Evolutionary conservation across 2,329 filamentous ascomycete species (phyloP).

Genomic region (Phaeoacremonium minimum): DNA sequence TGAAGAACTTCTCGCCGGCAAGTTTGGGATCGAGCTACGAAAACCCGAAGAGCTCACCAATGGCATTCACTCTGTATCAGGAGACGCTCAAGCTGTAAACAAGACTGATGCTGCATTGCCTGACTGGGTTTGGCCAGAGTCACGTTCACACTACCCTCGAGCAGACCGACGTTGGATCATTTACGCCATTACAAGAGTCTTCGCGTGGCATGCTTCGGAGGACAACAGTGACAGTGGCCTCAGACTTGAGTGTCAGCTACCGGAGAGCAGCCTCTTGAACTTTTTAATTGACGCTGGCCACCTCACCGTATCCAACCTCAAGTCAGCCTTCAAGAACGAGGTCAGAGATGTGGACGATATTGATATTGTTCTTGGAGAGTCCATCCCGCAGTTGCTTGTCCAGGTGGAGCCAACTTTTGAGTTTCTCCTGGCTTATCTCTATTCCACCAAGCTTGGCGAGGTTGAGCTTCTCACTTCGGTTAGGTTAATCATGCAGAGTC

Average conservation of each 20-base stretch:
- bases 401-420: constrained; percentile 66
- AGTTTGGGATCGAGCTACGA: constrained; percentile 46
- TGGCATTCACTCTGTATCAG: neutral
- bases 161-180: constrained; percentile 64
- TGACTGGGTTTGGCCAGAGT: constrained; percentile 48
- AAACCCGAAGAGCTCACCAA: constrained; percentile 9
- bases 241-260: constrained; percentile 34
- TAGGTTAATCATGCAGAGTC: constrained; percentile 62
- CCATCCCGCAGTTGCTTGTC: constrained; percentile 58
- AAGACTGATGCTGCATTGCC: constrained; percentile 19
- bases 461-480: constrained; percentile 64
- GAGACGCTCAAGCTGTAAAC: constrained; percentile 2
- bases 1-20: constrained; percentile 43
- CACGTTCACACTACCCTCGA: constrained; percentile 40
- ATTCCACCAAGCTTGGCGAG: constrained; percentile 60
- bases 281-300: constrained; percentile 59
- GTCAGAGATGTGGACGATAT: constrained; percentile 35
- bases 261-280: constrained; percentile 50
- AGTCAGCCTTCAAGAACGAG: constrained; percentile 50
- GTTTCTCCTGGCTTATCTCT: constrained; percentile 61
- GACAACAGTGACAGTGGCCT: constrained; percentile 35
- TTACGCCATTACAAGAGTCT: constrained; percentile 58
- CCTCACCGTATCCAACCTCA: constrained; percentile 54
- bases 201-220: constrained; percentile 47
- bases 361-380: constrained; percentile 49